Percentiles rank a stretch among this genome's conserved stretches.
Evolutionary conservation across 257 asterid genomes (phyloP).

Genomic region (Fraxinus excelsior): DNA sequence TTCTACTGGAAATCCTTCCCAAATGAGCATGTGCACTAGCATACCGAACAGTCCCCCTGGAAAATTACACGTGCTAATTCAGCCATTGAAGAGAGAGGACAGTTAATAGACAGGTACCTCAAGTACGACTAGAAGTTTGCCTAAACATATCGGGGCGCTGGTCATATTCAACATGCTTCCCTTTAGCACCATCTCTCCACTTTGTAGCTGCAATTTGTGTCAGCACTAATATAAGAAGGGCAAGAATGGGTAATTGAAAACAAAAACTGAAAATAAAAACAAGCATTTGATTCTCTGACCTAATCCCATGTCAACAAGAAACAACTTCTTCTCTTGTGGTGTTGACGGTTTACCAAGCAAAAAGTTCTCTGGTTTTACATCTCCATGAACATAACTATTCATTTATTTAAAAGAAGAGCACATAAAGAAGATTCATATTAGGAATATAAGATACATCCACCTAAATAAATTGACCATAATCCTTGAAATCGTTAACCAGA

Average conservation of each 20-base stretch:
- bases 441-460: not conserved
- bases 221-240: conserved; percentile 1
- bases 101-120: not conserved
- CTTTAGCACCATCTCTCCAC: conserved; percentile 45
- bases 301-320: conserved; percentile 56
- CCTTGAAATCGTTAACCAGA: too few relatives aligned
- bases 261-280: not conserved
- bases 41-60: conserved; percentile 56
- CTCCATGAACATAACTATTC: conserved; percentile 51
- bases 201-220: conserved; percentile 39
- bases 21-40: conserved; percentile 57
- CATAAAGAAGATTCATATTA: conserved; percentile 7
- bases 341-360: conserved; percentile 53
- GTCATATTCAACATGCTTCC: conserved; percentile 48
- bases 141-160: conserved; percentile 56
- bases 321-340: conserved; percentile 48
- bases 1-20: conserved; percentile 59
- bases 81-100: not conserved
- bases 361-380: conserved; percentile 57
- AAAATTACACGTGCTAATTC: not conserved
- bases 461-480: too few relatives aligned
- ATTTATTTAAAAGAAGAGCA: too few relatives aligned
- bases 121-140: conserved; percentile 15
- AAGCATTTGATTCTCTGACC: conserved; percentile 29
- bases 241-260: not conserved